Base-by-base conservation (phyloP, 306 rosid genomes). In the Styphnolobium japonicum region DNA sequence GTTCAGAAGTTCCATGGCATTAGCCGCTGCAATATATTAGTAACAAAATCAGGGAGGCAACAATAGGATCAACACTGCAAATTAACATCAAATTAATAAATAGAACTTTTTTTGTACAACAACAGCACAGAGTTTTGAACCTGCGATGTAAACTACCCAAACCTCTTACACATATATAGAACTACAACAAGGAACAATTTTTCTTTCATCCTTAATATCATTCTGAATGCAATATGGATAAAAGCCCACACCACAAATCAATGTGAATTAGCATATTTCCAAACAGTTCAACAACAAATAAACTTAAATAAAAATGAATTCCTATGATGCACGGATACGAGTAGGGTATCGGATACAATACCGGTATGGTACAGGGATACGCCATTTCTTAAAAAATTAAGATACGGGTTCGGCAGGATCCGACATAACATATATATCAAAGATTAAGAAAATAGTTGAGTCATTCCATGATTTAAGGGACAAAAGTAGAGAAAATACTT, bases 1-100 rank as follows among this genome's bases (percentile, higher is more conserved):
- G 68, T 93, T 91, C 77, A 93, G 74, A 21, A 76, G 31, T 12
- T 87, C 95, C 86, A 88, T 39, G 6, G 97, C 93, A 57, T 21
- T 85, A 16, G 87, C 77, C 51, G 97, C 98, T 90, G 90, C 84
- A 77, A 85, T 19, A 60, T 78, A 73, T n/a, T n/a, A 55, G 21
- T 3, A 72, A 15, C 23, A 16, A 66, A 78, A 42, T 19, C 48
- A 78, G 12, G 7, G 45, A 23, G 27, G 52, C 60, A 67, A 36
- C 14, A 46, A 46, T 2, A 66, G 23, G 46, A 63, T 78, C 19
- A 69, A 40, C 43, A 39, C 11, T 7, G 39, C 37, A 63, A 1
- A 10, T 57, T 12, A 57, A 25, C 1, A 27, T 57, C 1, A 42
- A 64, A 66, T 18, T 0, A 19, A 10, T 6, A 60, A 61, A 76